Conservation (phyloP, 164 flowering plant species). For the Chimonanthus salicifolius region DNA sequence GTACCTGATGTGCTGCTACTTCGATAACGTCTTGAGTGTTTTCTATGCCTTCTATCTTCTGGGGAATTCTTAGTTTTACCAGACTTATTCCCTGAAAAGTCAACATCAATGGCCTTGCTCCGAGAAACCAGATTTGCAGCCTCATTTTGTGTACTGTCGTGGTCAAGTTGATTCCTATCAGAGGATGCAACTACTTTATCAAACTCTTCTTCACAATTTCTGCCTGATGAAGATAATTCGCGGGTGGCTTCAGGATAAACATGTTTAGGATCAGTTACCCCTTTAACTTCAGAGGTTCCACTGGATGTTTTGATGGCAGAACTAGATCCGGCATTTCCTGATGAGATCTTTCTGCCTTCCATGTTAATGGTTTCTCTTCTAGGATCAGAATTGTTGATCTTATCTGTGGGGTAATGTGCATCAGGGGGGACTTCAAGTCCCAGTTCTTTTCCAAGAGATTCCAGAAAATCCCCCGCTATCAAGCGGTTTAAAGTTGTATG, state of each 20-base stretch:
- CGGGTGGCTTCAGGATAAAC: conserved; percentile 5
- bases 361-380: conserved; percentile 20
- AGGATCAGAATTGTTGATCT: conserved; percentile 18
- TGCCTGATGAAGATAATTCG: conserved; percentile 7
- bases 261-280: not conserved
- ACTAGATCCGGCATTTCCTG: conserved; percentile 16
- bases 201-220: not conserved
- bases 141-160: conserved; percentile 8
- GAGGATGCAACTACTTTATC: conserved; percentile 2
- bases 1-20: conserved; percentile 13
- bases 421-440: conserved; percentile 92
- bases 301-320: not conserved
- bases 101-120: conserved; percentile 6
- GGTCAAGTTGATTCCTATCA: conserved; percentile 8
- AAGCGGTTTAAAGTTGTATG: conserved; percentile 69
- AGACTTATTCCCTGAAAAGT: conserved; percentile 8
- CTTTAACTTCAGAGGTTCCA: conserved; percentile 4
- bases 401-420: conserved; percentile 24
- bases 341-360: conserved; percentile 8
- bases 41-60: conserved; percentile 23
- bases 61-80: conserved; percentile 13
- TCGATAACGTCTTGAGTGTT: conserved; percentile 12
- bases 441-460: conserved; percentile 87
- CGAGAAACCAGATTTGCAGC: not conserved
- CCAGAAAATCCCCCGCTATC: conserved; percentile 95